These are phyloP conservation scores for Cercospora janseana DNA, from an alignment of 2,329 filamentous ascomycete species.

Conservation along the genomic window DNA sequence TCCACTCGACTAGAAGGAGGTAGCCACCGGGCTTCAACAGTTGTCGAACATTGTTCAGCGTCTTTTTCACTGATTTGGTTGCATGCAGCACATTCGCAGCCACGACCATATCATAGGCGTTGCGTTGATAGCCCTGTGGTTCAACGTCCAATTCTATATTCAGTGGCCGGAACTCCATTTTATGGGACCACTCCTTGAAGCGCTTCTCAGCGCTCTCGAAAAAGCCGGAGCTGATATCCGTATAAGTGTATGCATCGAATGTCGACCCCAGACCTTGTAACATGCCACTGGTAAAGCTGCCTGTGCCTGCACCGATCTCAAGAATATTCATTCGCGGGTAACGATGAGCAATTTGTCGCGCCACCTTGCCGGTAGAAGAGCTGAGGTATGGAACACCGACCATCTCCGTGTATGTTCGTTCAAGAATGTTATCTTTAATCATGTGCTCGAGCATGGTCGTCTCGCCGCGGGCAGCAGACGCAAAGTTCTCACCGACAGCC, in stretches of 20 bases:
- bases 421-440: slow-evolving; percentile 13
- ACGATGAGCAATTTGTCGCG: slow-evolving; percentile 36
- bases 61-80: slow-evolving; percentile 21
- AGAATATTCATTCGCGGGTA: slow-evolving; percentile 46
- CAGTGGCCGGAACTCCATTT: slow-evolving; percentile 35
- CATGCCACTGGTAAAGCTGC: slow-evolving; percentile 42
- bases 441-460: slow-evolving; percentile 16
- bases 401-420: slow-evolving; percentile 9
- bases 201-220: slow-evolving; percentile 40
- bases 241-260: slow-evolving; percentile 47
- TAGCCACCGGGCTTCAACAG: slow-evolving; percentile 32
- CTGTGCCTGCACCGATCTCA: slow-evolving; percentile 50
- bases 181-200: slow-evolving; percentile 30
- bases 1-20: slow-evolving; percentile 25
- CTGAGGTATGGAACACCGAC: slow-evolving; percentile 8
- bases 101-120: slow-evolving; percentile 35
- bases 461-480: slow-evolving; percentile 9
- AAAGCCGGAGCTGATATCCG: slow-evolving; percentile 46
- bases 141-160: slow-evolving; percentile 36
- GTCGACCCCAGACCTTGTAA: slow-evolving; percentile 34
- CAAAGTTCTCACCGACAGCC: slow-evolving; percentile 13
- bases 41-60: slow-evolving; percentile 26
- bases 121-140: slow-evolving; percentile 40
- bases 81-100: slow-evolving; percentile 30
- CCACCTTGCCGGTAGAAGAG: slow-evolving; percentile 1